phyloP scores from a whole-genome alignment of 768 basidiomycete genomes.

The Coprinopsis sp. region DNA sequence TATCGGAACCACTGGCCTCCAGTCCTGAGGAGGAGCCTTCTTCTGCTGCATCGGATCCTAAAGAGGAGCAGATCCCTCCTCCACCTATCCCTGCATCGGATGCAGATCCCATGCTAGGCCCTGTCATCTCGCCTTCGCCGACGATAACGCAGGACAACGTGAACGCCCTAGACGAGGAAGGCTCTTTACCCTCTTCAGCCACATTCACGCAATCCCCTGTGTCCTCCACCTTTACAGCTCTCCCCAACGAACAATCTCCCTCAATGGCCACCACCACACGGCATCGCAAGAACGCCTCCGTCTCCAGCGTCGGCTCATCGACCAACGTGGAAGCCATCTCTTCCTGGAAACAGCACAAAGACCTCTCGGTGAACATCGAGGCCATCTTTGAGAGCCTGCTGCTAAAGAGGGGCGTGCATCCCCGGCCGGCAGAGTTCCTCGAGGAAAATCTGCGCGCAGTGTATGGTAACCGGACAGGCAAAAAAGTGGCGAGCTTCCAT shows the following conservation, averaged over 20 bases:
- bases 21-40: too few relatives aligned
- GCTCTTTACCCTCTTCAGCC: not conserved
- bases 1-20: too few relatives aligned
- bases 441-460: conserved; percentile 37
- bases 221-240: too few relatives aligned
- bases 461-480: conserved; percentile 47
- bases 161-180: not conserved
- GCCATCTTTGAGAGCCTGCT: conserved; percentile 59
- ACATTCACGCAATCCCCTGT: conserved; percentile 3
- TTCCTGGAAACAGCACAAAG: conserved; percentile 21
- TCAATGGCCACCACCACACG: conserved; percentile 1
- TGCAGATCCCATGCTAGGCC: not conserved
- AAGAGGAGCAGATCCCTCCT: too few relatives aligned
- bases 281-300: conserved; percentile 3
- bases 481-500: conserved; percentile 44
- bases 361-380: conserved; percentile 38
- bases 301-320: conserved; percentile 7
- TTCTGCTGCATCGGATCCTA: too few relatives aligned
- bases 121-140: conserved; percentile 8
- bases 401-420: conserved; percentile 41
- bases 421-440: conserved; percentile 49
- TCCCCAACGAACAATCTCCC: too few relatives aligned
- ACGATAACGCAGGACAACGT: conserved; percentile 8
- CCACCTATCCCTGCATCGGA: not conserved
- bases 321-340: conserved; percentile 21